Evolutionary conservation across 2,329 filamentous ascomycete genomes (phyloP), one percentile per base, ranked within the genome.

Genomic region (Fusarium scirpi): DNA sequence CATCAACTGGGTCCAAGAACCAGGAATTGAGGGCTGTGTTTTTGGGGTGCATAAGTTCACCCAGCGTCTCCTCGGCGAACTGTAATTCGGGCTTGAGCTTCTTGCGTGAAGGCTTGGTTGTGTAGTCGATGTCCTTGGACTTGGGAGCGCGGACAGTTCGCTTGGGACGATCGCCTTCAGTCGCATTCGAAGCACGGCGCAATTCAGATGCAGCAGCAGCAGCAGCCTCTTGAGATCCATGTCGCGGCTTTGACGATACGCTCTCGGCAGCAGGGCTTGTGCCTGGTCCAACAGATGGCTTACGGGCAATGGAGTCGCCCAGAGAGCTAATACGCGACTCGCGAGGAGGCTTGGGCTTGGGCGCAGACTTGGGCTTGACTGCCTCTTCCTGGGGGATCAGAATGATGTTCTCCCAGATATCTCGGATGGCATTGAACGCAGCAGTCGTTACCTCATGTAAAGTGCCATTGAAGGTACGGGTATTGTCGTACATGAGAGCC

Each of bases 61-160:
- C 87, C 60, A 98, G 78, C 2, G 95, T 89, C 62, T 93, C 90
- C 70, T 97, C 91, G 77, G 93, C 95, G 80, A 98, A 99, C 72
- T 92, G 94, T 58, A 98, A 85, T 80, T 98, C 95, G 43, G 93
- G 90, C 71, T 94, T 91, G 68, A 92, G 90, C 89, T 97, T 94
- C 84, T 97, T 97, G 13, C 94, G 93, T 77, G 94, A 93, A 18
- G 80, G 80, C 69, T 91, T 90, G 20, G 87, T 87, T 20, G 91
- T 88, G 78, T 98, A 98, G 10, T 94, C 92, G n/a, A 98, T 86
- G 77, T 98, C 96, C 72, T 95, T 94, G 67, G 91, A 90, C 76
- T 95, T 94, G 1, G 96, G 94, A 11, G 94, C 92, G 75, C 97
- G 94, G 58, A 98, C 97, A 16, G 95, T 94, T 57, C 96, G 91